These are phyloP conservation scores for Brassica juncea DNA, from an alignment of 345 rosid genomes.

Conservation along the genomic window DNA sequence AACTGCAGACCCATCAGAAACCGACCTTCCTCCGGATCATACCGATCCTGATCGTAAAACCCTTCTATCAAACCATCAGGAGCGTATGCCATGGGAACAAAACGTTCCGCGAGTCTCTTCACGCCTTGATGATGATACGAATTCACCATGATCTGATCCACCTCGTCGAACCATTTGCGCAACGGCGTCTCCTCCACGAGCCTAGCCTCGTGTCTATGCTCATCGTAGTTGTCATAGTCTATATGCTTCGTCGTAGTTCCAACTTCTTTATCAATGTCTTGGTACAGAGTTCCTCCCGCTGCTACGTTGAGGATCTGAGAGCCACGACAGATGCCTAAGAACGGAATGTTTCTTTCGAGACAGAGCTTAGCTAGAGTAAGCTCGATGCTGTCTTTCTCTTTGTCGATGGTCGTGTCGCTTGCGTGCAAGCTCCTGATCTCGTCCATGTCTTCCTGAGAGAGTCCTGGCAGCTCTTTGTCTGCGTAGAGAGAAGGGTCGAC, in stretches of 20 bases:
- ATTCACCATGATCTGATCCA: constrained; percentile 62
- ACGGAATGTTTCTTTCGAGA: constrained; percentile 63
- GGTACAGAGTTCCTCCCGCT: constrained; percentile 65
- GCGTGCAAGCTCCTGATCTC: constrained; percentile 50
- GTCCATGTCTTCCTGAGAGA: constrained; percentile 54
- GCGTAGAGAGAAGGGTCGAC: constrained; percentile 65
- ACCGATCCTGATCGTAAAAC: constrained; percentile 59
- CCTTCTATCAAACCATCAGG: constrained; percentile 73
- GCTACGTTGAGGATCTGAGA: constrained; percentile 78
- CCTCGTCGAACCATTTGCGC: constrained; percentile 53
- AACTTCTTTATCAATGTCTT: constrained; percentile 57
- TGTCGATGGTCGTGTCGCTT: constrained; percentile 56
- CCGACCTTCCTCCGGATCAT: constrained; percentile 62
- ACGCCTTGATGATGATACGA: constrained; percentile 73
- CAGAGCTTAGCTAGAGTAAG: constrained; percentile 58
- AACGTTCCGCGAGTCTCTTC: constrained; percentile 54
- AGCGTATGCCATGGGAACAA: constrained; percentile 63
- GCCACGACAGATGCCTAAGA: constrained; percentile 71
- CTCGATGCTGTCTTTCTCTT: constrained; percentile 65
- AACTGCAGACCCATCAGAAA: constrained; percentile 68
- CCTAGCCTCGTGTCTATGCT: constrained; percentile 52
- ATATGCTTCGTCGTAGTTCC: constrained; percentile 43
- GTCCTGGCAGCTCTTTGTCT: constrained; percentile 43
- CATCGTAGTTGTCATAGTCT: constrained; percentile 57
- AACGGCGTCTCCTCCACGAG: constrained; percentile 58